These are phyloP conservation scores for Chalaropsis thielavioides DNA, from an alignment of 2,329 filamentous ascomycete species.

Conservation along the genomic window DNA sequence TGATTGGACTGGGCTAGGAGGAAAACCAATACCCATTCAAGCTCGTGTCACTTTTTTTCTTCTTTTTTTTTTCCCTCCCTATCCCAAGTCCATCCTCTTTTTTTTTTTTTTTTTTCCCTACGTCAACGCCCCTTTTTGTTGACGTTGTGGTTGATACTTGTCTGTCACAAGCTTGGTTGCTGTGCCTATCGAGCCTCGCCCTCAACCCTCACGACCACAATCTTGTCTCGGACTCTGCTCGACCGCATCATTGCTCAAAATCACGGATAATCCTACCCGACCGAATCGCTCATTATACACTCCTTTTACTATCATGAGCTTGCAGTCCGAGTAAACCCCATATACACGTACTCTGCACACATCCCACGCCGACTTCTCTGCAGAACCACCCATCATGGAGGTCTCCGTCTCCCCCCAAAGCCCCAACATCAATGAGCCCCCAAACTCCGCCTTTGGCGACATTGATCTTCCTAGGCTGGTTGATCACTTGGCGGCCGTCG, in stretches of 20 bases:
- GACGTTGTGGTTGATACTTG: neutral
- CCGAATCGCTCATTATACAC: neutral
- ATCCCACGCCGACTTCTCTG: neutral
- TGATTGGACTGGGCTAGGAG: neutral
- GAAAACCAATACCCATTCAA: neutral
- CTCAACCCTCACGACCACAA: neutral
- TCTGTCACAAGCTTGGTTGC: slow-evolving; percentile 2
- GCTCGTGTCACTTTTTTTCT: neutral
- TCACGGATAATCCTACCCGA: neutral
- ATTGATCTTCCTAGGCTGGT: slow-evolving; percentile 56
- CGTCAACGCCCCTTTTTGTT: slow-evolving; percentile 5
- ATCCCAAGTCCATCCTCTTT: neutral
- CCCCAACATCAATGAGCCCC: slow-evolving; percentile 34
- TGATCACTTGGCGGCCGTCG: slow-evolving; percentile 55
- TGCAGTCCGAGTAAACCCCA: neutral
- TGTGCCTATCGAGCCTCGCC: neutral
- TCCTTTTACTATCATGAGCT: slow-evolving; percentile 4
- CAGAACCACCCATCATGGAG: slow-evolving; percentile 33
- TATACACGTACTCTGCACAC: neutral
- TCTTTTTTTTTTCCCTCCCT: neutral
- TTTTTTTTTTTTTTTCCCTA: neutral
- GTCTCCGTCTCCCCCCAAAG: slow-evolving; percentile 32
- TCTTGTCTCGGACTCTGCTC: neutral
- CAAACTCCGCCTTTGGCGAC: slow-evolving; percentile 34
- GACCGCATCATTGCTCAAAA: neutral